These are phyloP conservation scores for Bromus sterilis DNA, from an alignment of 176 grass and related monocot genomes.

Conservation along the genomic window DNA sequence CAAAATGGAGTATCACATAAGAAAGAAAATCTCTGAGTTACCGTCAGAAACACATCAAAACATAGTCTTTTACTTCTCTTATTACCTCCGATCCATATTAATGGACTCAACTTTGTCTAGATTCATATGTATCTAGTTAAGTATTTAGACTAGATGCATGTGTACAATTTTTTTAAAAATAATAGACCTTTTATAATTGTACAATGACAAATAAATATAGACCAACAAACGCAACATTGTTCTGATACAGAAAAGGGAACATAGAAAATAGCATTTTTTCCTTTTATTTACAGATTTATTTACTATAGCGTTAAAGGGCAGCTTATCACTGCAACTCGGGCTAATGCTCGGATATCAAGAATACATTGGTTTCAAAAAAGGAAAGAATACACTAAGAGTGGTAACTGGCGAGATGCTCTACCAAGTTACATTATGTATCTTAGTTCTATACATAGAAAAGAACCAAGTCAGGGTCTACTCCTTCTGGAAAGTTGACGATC, in stretches of 20 bases:
- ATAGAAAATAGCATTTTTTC: background rate
- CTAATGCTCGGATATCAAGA: background rate
- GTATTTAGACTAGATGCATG: too few species aligned
- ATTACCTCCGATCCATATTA: too few species aligned
- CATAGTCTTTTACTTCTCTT: background rate
- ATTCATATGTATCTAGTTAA: too few species aligned
- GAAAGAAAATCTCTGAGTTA: background rate
- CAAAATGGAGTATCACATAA: background rate
- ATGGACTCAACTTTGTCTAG: too few species aligned
- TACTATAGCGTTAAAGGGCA: background rate
- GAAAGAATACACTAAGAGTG: background rate
- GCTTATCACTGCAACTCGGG: background rate
- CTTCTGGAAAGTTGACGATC: conserved; percentile 28
- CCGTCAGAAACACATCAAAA: background rate
- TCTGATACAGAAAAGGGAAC: conserved; percentile 3
- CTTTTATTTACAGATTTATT: background rate
- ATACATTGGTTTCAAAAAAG: too few species aligned
- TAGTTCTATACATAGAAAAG: conserved; percentile 45
- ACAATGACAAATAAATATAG: background rate
- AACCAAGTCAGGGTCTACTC: conserved; percentile 34
- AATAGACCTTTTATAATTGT: background rate
- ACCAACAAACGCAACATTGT: background rate
- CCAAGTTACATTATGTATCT: background rate
- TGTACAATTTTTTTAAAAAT: too few species aligned
- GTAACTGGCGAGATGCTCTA: background rate